Evolutionary conservation across 768 basidiomycete genomes (phyloP).

Genomic region (Tylopilus subfusipes): DNA sequence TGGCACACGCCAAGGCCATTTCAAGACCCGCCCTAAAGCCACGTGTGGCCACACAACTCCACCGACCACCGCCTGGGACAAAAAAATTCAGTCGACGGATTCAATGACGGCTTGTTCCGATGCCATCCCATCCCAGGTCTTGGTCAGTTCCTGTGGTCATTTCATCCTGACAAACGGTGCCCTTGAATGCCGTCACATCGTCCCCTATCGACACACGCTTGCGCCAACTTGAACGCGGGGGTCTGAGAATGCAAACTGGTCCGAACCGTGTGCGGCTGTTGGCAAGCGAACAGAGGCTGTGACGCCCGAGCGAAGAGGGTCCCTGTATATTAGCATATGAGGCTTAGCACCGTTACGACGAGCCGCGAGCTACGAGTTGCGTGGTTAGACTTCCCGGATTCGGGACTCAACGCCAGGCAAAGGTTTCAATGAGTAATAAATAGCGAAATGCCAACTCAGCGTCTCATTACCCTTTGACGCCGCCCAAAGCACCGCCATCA

Average conservation of each 20-base stretch:
- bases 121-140: neutral
- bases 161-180: neutral
- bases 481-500: constrained; percentile 44
- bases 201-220: neutral
- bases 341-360: neutral
- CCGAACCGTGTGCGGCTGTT: constrained; percentile 9
- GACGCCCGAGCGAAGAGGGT: neutral
- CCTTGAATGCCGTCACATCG: constrained; percentile 21
- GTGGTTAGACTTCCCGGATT: constrained; percentile 14
- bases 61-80: neutral
- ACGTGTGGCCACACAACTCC: constrained; percentile 12
- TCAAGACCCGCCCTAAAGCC: constrained; percentile 29
- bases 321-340: too few relatives aligned
- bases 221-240: neutral
- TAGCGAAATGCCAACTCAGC: constrained; percentile 24
- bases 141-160: constrained; percentile 22
- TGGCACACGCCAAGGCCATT: neutral
- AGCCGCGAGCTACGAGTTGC: constrained; percentile 8
- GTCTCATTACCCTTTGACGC: constrained; percentile 35
- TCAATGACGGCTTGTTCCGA: constrained; percentile 3
- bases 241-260: constrained; percentile 6
- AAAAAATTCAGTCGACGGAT: constrained; percentile 1
- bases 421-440: constrained; percentile 28
- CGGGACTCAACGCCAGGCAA: constrained; percentile 29
- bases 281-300: constrained; percentile 4